Evolutionary conservation across 495 filamentous ascomycete genomes (phyloP), one percentile per base, ranked within the genome.

Genomic region (Aspergillus carlsbadensis): DNA sequence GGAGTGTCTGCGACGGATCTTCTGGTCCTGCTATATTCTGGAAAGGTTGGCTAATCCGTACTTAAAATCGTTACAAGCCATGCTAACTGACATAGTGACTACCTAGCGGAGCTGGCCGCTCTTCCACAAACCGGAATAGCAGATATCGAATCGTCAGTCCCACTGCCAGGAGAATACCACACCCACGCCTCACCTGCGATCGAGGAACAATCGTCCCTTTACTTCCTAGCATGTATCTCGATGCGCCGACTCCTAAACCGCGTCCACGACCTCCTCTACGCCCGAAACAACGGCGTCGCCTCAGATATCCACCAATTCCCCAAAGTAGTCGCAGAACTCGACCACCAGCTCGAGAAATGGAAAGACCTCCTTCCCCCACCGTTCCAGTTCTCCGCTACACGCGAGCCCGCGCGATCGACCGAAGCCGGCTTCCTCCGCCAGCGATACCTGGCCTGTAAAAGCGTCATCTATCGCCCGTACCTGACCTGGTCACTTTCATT

Each of bases 1-100:
- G 34, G 75, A 79, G 60, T 71, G 74, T 21, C 68, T 78, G 20
- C 65, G 69, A 6, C 65, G 76, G 6, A 78, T 79, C 20, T 79
- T 79, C 51, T 79, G 76, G 75, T 73, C 75, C 0, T 77, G 74
- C 49, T 79, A 76, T 57, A 72, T 79, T 15, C 67, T 79, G 8
- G 76, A 79, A 48, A 74, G 70, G 62, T 62, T 1, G 14, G 22
- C 18, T n/a, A 26, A 22, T 17, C 39, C 5, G 13, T 4, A 10
- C 26, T 20, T 14, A 17, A 2, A 18, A 48, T 41, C 40, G 18
- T n/a, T 5, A 43, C 20, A 22, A 22, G 5, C 1, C 8, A n/a
- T 22, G 20, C 34, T 33, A 39, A 37, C 4, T 8, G n/a, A 39
- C 6, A 1, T n/a, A 65, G 62, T 39, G 58, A 63, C 44, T 67